phyloP scores from a whole-genome alignment of 305 asterid genomes.

The Fraxinus greggii region DNA sequence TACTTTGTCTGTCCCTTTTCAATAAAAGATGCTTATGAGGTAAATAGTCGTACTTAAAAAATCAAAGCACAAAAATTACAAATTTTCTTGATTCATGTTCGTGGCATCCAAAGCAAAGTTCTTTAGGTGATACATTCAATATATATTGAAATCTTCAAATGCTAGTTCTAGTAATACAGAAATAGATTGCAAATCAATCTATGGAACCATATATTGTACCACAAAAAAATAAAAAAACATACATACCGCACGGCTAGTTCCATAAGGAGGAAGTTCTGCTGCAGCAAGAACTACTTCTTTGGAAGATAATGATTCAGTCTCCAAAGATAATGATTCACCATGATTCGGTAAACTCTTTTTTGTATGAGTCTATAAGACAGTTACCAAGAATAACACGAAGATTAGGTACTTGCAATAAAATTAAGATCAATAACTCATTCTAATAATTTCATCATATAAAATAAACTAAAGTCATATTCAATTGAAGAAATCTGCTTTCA shows the following conservation, averaged over 20 bases:
- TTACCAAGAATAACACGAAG: conserved; percentile 27
- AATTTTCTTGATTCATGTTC: not conserved
- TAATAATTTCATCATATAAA: conserved; percentile 21
- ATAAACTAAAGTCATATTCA: conserved; percentile 9
- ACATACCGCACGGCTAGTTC: conserved; percentile 77
- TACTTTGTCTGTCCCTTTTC: not conserved
- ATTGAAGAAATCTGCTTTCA: not conserved
- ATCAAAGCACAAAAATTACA: not conserved
- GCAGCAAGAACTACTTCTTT: conserved; percentile 52
- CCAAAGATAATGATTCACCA: conserved; percentile 31
- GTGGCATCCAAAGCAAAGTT: not conserved
- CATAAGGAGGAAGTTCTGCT: conserved; percentile 70
- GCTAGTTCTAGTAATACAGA: conserved; percentile 8
- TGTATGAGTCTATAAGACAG: conserved; percentile 70
- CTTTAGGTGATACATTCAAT: conserved; percentile 11
- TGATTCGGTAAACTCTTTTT: conserved; percentile 53
- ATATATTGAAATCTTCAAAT: not conserved
- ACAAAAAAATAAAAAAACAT: not conserved
- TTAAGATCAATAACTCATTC: conserved; percentile 6
- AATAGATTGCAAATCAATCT: conserved; percentile 12
- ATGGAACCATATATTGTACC: conserved; percentile 7
- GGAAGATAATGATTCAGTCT: conserved; percentile 31
- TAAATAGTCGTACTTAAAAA: not conserved
- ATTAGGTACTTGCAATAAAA: conserved; percentile 10
- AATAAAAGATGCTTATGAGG: not conserved